phyloP scores from a whole-genome alignment of 306 rosid species.

The Acacia acuminata region DNA sequence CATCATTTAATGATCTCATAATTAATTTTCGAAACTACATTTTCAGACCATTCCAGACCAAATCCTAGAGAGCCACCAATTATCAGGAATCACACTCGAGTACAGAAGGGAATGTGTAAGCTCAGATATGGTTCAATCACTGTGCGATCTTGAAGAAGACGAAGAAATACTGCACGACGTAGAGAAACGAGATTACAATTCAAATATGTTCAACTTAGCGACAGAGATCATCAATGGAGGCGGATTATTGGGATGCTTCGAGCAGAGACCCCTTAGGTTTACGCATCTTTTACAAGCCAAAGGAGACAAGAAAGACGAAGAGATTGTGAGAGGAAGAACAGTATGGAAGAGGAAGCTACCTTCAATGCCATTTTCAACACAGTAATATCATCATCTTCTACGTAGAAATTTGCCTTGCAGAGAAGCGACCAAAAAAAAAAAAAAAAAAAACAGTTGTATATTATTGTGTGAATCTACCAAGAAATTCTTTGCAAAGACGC shows the following conservation, averaged over 20 bases:
- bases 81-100: slow-evolving; percentile 67
- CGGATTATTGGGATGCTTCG: slow-evolving; percentile 59
- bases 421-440: slow-evolving; percentile 23
- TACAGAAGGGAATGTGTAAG: slow-evolving; percentile 87
- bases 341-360: slow-evolving; percentile 69
- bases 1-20: slow-evolving; percentile 2
- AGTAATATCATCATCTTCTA: slow-evolving; percentile 14
- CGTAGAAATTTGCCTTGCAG: slow-evolving; percentile 14
- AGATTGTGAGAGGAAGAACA: slow-evolving; percentile 89
- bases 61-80: slow-evolving; percentile 67
- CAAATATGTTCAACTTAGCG: slow-evolving; percentile 50
- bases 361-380: slow-evolving; percentile 48
- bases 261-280: slow-evolving; percentile 54
- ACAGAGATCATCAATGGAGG: slow-evolving; percentile 61
- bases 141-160: slow-evolving; percentile 79
- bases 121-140: slow-evolving; percentile 74
- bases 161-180: slow-evolving; percentile 55
- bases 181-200: slow-evolving; percentile 43
- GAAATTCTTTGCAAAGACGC: slow-evolving; percentile 29
- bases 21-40: slow-evolving; percentile 8
- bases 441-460: background rate
- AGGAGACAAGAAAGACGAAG: slow-evolving; percentile 60
- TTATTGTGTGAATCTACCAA: slow-evolving; percentile 23
- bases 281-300: slow-evolving; percentile 73
- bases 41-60: slow-evolving; percentile 72